Base-by-base conservation (phyloP, 2,329 filamentous ascomycete genomes). In the Fulvia fulva region DNA sequence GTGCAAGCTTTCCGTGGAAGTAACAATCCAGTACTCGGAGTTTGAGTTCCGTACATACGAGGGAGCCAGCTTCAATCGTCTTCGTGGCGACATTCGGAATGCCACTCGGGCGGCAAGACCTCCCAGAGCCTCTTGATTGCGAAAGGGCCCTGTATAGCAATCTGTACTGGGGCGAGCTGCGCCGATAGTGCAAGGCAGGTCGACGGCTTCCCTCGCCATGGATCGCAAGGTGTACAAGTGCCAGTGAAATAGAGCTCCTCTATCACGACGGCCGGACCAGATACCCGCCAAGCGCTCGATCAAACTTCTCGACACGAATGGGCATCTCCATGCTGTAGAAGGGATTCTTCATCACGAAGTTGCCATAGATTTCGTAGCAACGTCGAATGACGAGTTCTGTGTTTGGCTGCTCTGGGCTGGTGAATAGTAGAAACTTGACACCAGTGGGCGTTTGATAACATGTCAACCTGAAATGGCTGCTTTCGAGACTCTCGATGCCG, bases 271-370 rank as follows among this genome's bases (percentile, higher is more conserved):
- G 71, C 57, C 71, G 61, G 44, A 71, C 66, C 49, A 74, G 56
- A 65, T 74, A 74, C 25, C 62, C 65, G 11, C 63, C 70, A 55
- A 74, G 50, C 22, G 70, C 90, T 67, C 92, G 82, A 74, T 99
- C 94, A 78, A 97, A 99, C 67, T 91, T 89, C 71, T 97, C 94
- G 76, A 94, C 96, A 61, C 94, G 83, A 55, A 99, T 86, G 6
- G 94, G 94, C 92, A 97, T 99, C 78, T 99, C 94, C 57, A 96
- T 81, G 71, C 94, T 92, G 77, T 97, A 97, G 72, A 99, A 99
- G 0, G 94, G 94, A 74, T 99, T 99, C 81, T 97, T 99, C 91
- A 97, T 97, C 67, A 99, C 94, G 73, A 90, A 97, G 75, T 99
- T 94, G 52, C 90, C 84, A 78, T 97, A 99, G 53, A 97, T 78